Base-by-base conservation (phyloP, 75 land plant genomes). In the Selaginella moellendorffii region DNA sequence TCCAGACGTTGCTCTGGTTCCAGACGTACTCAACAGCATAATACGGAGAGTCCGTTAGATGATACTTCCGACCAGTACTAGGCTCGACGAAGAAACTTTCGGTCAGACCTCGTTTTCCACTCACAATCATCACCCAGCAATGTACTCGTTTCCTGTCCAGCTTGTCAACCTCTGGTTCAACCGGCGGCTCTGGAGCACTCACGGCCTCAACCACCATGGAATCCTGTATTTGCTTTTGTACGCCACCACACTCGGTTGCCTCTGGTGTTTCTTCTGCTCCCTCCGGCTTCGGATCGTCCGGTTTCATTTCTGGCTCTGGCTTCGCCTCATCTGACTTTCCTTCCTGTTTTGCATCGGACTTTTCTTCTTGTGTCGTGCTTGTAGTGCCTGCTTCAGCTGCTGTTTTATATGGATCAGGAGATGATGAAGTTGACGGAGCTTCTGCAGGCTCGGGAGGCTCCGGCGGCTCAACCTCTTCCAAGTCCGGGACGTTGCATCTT, bases 1-100 rank as follows among this genome's bases (percentile, higher is more conserved):
- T 69, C 65, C 74, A 73, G 22, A 73, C 17, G 28, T 73, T 73
- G 54, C 42, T 14, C 30, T 71, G 65, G 31, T 73, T 73, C 76
- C 76, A 73, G 0, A 51, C 28, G 54, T 62, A 73, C 31, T 73
- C 76, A 52, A 73, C 68, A n/a, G 65, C 76, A 67, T 73, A 69
- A 53, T 73, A 73, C n/a, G 76, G 76, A 23, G 76, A 68, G 9
- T 53, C 42, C 1, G 0, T 24, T 1, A 52, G 24, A 31, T 0
- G 18, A 25, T 31, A 65, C 63, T 62, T 62, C 27, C 24, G 30
- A 63, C 71, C 71, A 62, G 76, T 73, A 53, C 65, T 73, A 10
- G 76, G 76, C 58, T 73, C 76, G 26, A 73, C 18, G 29, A 63
- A 73, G 36, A 73, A 73, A 28, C 65, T 63, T 29, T 73, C 66